Evolutionary conservation across 768 basidiomycete species (phyloP), one percentile per base, ranked within the genome.

Genomic region (Podaxis mareebaensis): DNA sequence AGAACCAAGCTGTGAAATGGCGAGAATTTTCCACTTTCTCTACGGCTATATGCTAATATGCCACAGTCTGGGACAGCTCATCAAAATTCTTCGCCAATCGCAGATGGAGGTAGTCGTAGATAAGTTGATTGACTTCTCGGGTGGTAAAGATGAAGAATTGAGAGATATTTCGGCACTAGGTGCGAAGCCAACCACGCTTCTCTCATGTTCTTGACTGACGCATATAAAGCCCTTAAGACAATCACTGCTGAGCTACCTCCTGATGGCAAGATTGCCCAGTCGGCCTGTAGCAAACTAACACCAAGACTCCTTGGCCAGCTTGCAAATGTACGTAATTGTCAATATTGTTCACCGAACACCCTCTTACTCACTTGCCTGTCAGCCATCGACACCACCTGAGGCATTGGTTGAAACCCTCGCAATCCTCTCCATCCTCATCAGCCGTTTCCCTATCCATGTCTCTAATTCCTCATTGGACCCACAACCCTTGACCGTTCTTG

Each of bases 1-100:
- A 99, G 81, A 97, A 97, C 71, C 91, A 93, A 74, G 94, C 95
- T 2, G 96, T 97, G 11, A 95, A 96, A 79, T 96, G 95, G 96
- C 92, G 68, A 58, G 84, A 73, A 38, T 53, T n/a, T 40, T 1
- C 44, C 26, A 24, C 38, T 11, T 11, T 60, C 36, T 22, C 38
- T 17, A 33, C 22, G 26, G 1, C 3, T 39, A 42, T 39, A 24
- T 33, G 24, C 53, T 67, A n/a, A 67, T 64, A 56, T 67, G 3
- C 51, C 60, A 7, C 62, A 98, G 96, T 70, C 78, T 99, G 42
- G 95, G 94, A 12, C 89, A 92, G 70, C 79, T 99, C 71, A 92
- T 95, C 82, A 91, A 93, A 81, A 91, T 93, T 69, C 85, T 96
- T 68, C 86, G 87, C 64, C 92, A 93, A 76, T 73, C 78, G 33